Base-by-base conservation (phyloP, 2,329 filamentous ascomycete genomes). In the Epichloe scottii region DNA sequence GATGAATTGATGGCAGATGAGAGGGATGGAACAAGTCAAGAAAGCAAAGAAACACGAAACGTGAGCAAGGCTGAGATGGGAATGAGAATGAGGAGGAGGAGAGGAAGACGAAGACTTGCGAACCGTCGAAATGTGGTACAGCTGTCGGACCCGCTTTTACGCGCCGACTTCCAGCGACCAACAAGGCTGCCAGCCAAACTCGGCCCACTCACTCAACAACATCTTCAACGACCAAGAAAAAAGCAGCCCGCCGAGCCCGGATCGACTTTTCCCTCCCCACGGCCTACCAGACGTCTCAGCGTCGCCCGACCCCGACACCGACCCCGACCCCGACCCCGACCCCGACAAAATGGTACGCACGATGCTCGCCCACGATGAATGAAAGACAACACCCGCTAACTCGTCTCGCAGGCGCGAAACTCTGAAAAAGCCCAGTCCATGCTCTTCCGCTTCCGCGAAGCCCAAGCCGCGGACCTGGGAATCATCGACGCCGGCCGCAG, bases 371-470 rank as follows among this genome's bases (percentile, higher is more conserved):
- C 2, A 10, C 12, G 15, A n/a, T 11, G 23, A 34, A 11, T 17
- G 7, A 8, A 42, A 7, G n/a, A 42, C 0, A 5, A 8, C 8
- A 21, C 12, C 3, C 2, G 30, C 51, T 52, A 17, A 52, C 38
- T 23, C 15, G 3, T 39, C 39, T 6, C 5, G 12, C 39, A 89
- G 91, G 90, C 91, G 64, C 91, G 91, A 65, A 96, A 97, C 70
- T 91, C 88, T 44, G 91, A 97, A 78, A 98, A 97, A 71, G 91
- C 93, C 63, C 93, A 98, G 76, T 96, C 90, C 46, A 98, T 98
- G 91, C 91, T 98, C 69, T 98, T 96, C 75, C 91, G 93, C 77
- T 98, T 98, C 77, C 89, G 93, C 68, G 93, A 95, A 64, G 87
- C 91, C 61, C 93, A 97, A 79, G 91, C 91, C 58, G 89, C 89